Evolutionary conservation across 2,329 filamentous ascomycete species (phyloP).

Genomic region (Aspergillus costaricaensis): DNA sequence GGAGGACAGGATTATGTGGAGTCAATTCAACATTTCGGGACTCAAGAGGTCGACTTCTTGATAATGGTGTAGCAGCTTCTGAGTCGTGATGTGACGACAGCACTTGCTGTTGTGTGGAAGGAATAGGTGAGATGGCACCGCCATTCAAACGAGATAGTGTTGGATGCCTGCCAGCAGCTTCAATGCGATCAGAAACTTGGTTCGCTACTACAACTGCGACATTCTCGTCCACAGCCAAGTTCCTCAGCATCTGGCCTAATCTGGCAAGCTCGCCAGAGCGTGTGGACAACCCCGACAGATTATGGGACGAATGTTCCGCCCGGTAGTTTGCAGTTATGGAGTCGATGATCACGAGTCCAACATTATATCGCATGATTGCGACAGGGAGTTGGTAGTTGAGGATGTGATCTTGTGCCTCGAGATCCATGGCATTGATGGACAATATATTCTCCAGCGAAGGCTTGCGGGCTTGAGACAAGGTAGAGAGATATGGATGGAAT

Average conservation of each 20-base stretch:
- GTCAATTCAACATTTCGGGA: constrained; percentile 19
- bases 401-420: constrained; percentile 95
- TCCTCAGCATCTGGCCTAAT: constrained; percentile 71
- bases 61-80: constrained; percentile 23
- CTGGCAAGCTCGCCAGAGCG: constrained; percentile 75
- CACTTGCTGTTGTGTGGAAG: constrained; percentile 17
- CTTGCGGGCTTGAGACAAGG: constrained; percentile 39
- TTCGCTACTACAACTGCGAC: constrained; percentile 91
- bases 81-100: constrained; percentile 21
- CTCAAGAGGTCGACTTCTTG: constrained; percentile 17
- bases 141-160: constrained; percentile 9
- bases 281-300: constrained; percentile 63
- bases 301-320: constrained; percentile 64
- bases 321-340: constrained; percentile 95
- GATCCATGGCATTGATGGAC: constrained; percentile 80
- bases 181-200: constrained; percentile 89
- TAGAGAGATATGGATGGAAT: constrained; percentile 62
- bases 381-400: constrained; percentile 89
- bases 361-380: constrained; percentile 70
- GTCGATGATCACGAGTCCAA: constrained; percentile 84
- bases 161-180: constrained; percentile 27
- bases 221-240: constrained; percentile 71
- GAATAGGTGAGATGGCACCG: constrained; percentile 13
- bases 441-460: constrained; percentile 76
- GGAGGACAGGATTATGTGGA: constrained; percentile 18